A percentile compares a stretch with the other conserved stretches of the same genome.
Evolutionary conservation across 2,329 filamentous ascomycete genomes (phyloP).

Genomic region (Macrophomina phaseolina): DNA sequence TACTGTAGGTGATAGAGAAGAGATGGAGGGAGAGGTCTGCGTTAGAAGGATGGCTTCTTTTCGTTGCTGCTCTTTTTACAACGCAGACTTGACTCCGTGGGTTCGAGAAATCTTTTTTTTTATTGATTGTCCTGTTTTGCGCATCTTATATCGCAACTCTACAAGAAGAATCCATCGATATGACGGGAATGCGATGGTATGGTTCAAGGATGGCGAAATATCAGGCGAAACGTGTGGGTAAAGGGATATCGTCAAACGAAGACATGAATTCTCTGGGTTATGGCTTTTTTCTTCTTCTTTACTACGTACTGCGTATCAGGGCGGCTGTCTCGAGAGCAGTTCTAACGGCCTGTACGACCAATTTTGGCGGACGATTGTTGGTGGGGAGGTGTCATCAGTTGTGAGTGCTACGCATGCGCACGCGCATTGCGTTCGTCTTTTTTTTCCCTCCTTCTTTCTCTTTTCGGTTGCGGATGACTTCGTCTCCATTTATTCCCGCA

Average conservation of each 20-base stretch:
- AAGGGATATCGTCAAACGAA: background rate
- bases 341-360: conserved; percentile 16
- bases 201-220: background rate
- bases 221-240: conserved; percentile 7
- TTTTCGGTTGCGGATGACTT: background rate
- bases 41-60: conserved; percentile 11
- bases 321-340: conserved; percentile 18
- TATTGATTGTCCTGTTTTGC: background rate
- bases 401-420: background rate
- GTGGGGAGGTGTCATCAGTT: background rate
- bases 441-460: background rate
- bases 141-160: background rate
- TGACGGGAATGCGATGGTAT: background rate
- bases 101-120: background rate
- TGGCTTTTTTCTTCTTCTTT: background rate
- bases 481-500: too few relatives aligned
- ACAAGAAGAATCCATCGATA: background rate
- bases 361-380: background rate
- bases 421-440: background rate
- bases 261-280: background rate
- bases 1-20: conserved; percentile 12
- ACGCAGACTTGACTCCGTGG: background rate
- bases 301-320: background rate
- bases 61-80: background rate
- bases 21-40: background rate